A percentile compares a stretch with the other conserved stretches of the same genome.
phyloP scores from a whole-genome alignment of 768 basidiomycete genomes.

The Boletus reticulatus region DNA sequence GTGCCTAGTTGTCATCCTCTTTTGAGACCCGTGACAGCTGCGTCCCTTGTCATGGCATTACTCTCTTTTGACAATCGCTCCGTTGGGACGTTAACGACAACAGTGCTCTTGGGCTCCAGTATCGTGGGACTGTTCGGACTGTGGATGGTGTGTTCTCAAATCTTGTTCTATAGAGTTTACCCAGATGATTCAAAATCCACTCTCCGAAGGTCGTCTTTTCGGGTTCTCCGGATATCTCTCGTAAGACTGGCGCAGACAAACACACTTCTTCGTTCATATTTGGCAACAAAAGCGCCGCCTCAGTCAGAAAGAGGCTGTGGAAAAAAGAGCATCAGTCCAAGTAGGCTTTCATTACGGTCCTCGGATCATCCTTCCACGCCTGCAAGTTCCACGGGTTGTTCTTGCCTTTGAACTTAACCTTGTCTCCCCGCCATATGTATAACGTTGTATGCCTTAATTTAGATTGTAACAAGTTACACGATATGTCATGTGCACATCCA shows the following conservation, averaged over 20 bases:
- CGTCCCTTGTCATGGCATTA: slow-evolving; percentile 54
- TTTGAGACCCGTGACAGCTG: slow-evolving; percentile 56
- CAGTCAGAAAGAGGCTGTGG: slow-evolving; percentile 58
- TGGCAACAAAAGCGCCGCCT: slow-evolving; percentile 68
- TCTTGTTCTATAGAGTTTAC: slow-evolving; percentile 11
- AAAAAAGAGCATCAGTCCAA: slow-evolving; percentile 37
- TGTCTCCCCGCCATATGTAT: slow-evolving; percentile 8
- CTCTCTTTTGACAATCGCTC: slow-evolving; percentile 61
- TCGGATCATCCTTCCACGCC: slow-evolving; percentile 17
- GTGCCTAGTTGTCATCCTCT: slow-evolving; percentile 53
- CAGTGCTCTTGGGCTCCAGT: slow-evolving; percentile 49
- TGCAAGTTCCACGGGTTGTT: slow-evolving; percentile 5
- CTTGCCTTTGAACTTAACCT: slow-evolving; percentile 28
- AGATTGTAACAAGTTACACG: slow-evolving; percentile 9
- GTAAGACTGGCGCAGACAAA: slow-evolving; percentile 80
- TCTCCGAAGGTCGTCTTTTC: slow-evolving; percentile 56
- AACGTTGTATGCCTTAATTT: slow-evolving; percentile 15
- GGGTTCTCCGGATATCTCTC: slow-evolving; percentile 53
- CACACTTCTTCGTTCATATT: slow-evolving; percentile 79
- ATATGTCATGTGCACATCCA: slow-evolving; percentile 16
- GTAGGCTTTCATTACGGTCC: slow-evolving; percentile 16
- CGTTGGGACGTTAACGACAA: slow-evolving; percentile 54
- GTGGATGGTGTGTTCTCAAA: slow-evolving; percentile 58
- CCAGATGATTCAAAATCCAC: slow-evolving; percentile 11
- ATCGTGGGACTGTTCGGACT: slow-evolving; percentile 63